Conservation (phyloP, 108 stramenopile genomes). For the Licmophora abbreviata region DNA sequence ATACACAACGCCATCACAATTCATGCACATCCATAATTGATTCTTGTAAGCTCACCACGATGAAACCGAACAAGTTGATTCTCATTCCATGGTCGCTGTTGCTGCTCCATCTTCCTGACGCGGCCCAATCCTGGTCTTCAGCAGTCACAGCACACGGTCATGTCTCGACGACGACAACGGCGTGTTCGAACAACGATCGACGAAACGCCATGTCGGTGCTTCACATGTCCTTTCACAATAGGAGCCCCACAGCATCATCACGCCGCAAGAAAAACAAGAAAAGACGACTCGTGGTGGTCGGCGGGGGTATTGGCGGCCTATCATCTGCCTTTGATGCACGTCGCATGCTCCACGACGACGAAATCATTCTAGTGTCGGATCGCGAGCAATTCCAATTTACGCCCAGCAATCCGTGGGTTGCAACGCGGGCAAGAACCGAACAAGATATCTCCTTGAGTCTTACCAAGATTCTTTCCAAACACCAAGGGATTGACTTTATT, state of each 20-base stretch:
- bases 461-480: constrained; percentile 2
- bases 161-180: too few species aligned
- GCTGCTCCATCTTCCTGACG: too few species aligned
- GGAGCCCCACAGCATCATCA: not conserved
- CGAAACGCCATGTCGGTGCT: too few species aligned
- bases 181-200: too few species aligned
- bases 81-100: too few species aligned
- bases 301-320: constrained; percentile 11
- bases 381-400: constrained; percentile 14
- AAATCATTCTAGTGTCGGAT: constrained; percentile 13
- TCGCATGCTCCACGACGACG: not conserved
- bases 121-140: not conserved
- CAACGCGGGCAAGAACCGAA: not conserved
- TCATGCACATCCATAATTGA: too few species aligned
- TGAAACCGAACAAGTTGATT: too few species aligned
- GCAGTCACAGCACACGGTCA: too few species aligned
- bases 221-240: not conserved
- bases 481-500: constrained; percentile 10
- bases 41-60: too few species aligned
- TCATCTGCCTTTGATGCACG: constrained; percentile 12
- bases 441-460: constrained; percentile 10
- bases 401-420: constrained; percentile 19
- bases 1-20: too few species aligned
- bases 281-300: constrained; percentile 1
- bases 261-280: not conserved